phyloP scores from a whole-genome alignment of 148 eudicot species.

The Salicornia ramosissima region DNA sequence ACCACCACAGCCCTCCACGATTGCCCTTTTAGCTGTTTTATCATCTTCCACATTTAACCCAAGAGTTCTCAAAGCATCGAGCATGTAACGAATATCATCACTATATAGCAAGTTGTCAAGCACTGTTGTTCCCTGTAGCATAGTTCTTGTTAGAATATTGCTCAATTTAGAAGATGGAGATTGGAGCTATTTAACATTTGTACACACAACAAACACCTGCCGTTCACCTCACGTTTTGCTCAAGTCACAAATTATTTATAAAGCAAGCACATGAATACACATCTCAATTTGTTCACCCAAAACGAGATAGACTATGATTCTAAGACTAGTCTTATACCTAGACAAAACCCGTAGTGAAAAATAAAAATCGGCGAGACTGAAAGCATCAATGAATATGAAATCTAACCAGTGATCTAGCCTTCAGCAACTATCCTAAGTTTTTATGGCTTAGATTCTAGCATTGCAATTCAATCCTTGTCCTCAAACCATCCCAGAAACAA shows the following conservation, averaged over 20 bases:
- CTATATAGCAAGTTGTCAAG: slow-evolving; percentile 88
- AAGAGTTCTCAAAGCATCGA: slow-evolving; percentile 91
- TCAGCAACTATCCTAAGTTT: no score
- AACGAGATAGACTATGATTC: background rate
- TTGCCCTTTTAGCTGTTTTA: slow-evolving; percentile 50
- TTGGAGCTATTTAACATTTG: no score
- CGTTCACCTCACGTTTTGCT: no score
- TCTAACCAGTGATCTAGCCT: no score
- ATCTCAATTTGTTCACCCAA: background rate
- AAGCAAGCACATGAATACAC: background rate
- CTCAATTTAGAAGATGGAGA: no score
- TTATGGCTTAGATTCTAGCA: no score
- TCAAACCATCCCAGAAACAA: no score
- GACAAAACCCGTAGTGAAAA: background rate
- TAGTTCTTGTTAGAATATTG: slow-evolving; percentile 8
- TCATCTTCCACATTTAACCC: slow-evolving; percentile 83
- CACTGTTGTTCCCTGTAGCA: slow-evolving; percentile 76
- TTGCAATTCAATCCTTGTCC: no score
- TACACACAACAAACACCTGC: no score
- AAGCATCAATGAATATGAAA: no score
- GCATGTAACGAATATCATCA: slow-evolving; percentile 94
- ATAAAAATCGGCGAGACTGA: no score
- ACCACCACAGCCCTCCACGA: slow-evolving; percentile 89
- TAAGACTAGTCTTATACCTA: background rate
- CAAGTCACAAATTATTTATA: no score